These are phyloP conservation scores for Claviceps arundinis DNA, from an alignment of 2,329 filamentous ascomycete genomes.

Conservation along the genomic window DNA sequence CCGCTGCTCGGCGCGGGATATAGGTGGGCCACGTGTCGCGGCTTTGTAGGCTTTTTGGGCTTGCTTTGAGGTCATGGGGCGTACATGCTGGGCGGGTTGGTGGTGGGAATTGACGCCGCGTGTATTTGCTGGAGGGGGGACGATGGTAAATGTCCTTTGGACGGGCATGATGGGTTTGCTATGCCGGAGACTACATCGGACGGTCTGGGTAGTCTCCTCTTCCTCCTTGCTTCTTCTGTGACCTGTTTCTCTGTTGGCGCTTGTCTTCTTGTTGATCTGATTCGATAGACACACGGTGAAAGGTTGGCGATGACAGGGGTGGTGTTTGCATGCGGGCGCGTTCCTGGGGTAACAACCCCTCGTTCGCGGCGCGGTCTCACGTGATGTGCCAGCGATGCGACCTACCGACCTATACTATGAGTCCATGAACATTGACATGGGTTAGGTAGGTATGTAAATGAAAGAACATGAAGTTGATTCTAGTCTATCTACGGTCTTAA, in stretches of 20 bases:
- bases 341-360: neutral
- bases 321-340: neutral
- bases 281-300: neutral
- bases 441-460: too few species aligned
- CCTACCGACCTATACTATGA: too few species aligned
- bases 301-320: neutral
- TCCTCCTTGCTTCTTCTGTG: neutral
- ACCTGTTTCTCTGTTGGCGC: neutral
- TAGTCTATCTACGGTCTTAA: too few species aligned
- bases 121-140: constrained; percentile 19
- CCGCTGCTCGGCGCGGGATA: constrained; percentile 28
- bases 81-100: neutral
- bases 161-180: constrained; percentile 19
- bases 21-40: constrained; percentile 19
- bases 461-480: neutral
- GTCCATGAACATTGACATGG: too few species aligned
- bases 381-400: neutral
- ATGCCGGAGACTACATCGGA: constrained; percentile 4
- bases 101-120: neutral
- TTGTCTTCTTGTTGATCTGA: neutral
- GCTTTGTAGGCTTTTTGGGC: constrained; percentile 25
- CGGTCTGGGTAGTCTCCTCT: neutral
- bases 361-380: neutral
- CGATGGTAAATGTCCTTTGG: constrained; percentile 32
- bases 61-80: constrained; percentile 29